Evolutionary conservation across 495 filamentous ascomycete species (phyloP).

Genomic region (Lasiosphaeris hirsuta): DNA sequence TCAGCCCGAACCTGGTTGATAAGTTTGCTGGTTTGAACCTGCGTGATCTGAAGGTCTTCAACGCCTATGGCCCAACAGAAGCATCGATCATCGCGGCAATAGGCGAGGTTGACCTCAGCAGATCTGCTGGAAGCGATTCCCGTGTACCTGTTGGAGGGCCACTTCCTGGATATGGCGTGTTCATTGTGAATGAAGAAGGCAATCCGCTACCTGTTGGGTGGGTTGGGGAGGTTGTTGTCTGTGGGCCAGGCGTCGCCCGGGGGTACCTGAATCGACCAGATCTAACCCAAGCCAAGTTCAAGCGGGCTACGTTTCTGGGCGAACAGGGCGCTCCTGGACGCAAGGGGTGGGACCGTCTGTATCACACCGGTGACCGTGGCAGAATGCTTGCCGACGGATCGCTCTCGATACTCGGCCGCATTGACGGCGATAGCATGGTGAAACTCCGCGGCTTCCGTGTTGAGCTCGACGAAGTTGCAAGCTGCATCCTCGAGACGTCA

Average conservation of each 20-base stretch:
- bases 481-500: no score
- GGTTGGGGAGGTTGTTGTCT: constrained; percentile 29
- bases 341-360: constrained; percentile 28
- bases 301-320: no score
- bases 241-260: constrained; percentile 22
- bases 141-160: not conserved
- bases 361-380: constrained; percentile 44
- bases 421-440: constrained; percentile 41
- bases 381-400: constrained; percentile 33
- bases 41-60: not conserved
- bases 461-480: constrained; percentile 45
- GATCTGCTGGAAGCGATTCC: not conserved
- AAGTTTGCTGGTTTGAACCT: not conserved
- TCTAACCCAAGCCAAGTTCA: constrained; percentile 26
- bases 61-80: no score
- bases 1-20: not conserved
- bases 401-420: constrained; percentile 33
- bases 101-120: no score
- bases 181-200: constrained; percentile 37
- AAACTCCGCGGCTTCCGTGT: constrained; percentile 45
- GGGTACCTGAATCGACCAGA: constrained; percentile 25
- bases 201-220: constrained; percentile 33
- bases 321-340: no score
- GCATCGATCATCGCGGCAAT: no score
- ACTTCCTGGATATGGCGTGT: constrained; percentile 28